phyloP scores from a whole-genome alignment of 2,329 filamentous ascomycete species.

The Microcera coccophila region DNA sequence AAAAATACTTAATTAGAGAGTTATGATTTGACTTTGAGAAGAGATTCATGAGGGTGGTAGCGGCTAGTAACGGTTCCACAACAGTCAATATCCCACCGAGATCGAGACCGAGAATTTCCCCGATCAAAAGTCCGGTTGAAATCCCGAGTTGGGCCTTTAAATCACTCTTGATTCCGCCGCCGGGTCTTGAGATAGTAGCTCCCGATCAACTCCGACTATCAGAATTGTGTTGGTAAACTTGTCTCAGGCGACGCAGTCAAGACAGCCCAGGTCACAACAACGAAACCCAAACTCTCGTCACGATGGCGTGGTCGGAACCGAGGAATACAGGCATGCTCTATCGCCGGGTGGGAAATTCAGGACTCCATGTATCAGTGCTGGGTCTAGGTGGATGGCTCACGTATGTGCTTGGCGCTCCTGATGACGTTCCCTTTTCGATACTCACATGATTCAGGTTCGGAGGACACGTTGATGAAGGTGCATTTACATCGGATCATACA shows the following conservation, averaged over 20 bases:
- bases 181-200: not conserved
- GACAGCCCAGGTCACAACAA: slow-evolving; percentile 2
- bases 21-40: too few species aligned
- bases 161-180: not conserved
- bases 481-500: not conserved
- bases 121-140: slow-evolving; percentile 9
- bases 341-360: slow-evolving; percentile 46
- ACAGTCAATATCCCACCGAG: slow-evolving; percentile 10
- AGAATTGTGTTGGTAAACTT: not conserved
- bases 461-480: not conserved
- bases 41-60: slow-evolving; percentile 3
- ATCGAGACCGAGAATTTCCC: slow-evolving; percentile 24
- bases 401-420: slow-evolving; percentile 45
- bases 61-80: not conserved
- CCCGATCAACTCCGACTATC: not conserved
- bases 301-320: slow-evolving; percentile 43
- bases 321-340: slow-evolving; percentile 44
- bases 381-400: slow-evolving; percentile 64
- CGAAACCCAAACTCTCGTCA: slow-evolving; percentile 15
- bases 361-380: slow-evolving; percentile 64
- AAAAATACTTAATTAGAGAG: too few species aligned
- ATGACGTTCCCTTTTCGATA: not conserved
- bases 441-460: not conserved
- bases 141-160: not conserved
- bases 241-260: not conserved